A percentile compares a stretch with the other conserved stretches of the same genome.
phyloP scores from a whole-genome alignment of 2,329 filamentous ascomycete species.

The Nemania sp. region DNA sequence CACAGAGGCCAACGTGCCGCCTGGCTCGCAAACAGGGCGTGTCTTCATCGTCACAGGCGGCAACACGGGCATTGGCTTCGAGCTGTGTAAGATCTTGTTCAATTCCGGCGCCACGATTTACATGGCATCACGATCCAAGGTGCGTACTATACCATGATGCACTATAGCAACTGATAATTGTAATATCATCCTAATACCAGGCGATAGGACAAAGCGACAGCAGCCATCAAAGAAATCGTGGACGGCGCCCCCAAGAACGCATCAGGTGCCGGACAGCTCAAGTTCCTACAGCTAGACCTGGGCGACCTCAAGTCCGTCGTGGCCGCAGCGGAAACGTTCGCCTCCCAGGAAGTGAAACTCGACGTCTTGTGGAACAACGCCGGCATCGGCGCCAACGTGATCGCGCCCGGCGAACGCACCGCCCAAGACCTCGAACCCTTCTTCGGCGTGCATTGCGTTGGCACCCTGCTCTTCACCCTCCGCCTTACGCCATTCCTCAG shows the following conservation, averaged over 20 bases:
- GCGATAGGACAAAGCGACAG: slow-evolving; percentile 38
- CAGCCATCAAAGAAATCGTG: slow-evolving; percentile 42
- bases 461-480: slow-evolving; percentile 40
- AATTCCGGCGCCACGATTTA: slow-evolving; percentile 57
- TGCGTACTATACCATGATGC: slow-evolving; percentile 6
- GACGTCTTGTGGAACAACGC: slow-evolving; percentile 34
- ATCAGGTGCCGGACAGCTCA: slow-evolving; percentile 23
- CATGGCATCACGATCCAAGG: slow-evolving; percentile 51
- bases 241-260: neutral
- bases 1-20: slow-evolving; percentile 33
- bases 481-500: slow-evolving; percentile 43
- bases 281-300: slow-evolving; percentile 31
- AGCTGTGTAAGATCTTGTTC: slow-evolving; percentile 58
- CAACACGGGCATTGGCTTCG: slow-evolving; percentile 50
- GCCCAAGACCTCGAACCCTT: slow-evolving; percentile 43
- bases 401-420: slow-evolving; percentile 31
- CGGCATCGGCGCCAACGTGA: slow-evolving; percentile 31
- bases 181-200: slow-evolving; percentile 33
- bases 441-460: slow-evolving; percentile 44
- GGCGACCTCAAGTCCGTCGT: slow-evolving; percentile 28
- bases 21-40: slow-evolving; percentile 33
- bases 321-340: slow-evolving; percentile 25
- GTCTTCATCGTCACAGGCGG: slow-evolving; percentile 55
- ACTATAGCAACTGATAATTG: neutral
- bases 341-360: slow-evolving; percentile 25